Evolutionary conservation across 2,329 filamentous ascomycete genomes (phyloP).

Genomic region (Ploettnerulaceae sp.): DNA sequence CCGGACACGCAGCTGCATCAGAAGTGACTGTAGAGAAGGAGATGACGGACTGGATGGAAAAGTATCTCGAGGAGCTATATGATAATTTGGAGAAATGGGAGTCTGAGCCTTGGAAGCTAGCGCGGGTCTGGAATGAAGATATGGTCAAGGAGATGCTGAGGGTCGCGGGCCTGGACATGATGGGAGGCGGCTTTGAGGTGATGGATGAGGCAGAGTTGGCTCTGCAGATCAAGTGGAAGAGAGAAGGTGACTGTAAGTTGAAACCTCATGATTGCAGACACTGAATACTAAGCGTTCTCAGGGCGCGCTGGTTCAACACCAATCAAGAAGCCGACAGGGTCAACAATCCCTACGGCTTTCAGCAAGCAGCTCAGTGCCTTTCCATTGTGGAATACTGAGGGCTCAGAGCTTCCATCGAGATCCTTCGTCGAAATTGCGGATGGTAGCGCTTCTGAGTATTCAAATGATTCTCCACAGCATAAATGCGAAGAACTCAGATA

Average conservation of each 20-base stretch:
- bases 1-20: neutral
- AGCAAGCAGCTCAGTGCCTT: neutral
- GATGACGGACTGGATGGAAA: constrained; percentile 11
- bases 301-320: constrained; percentile 5
- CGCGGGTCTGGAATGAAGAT: constrained; percentile 36
- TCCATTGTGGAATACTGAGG: neutral
- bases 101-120: constrained; percentile 13
- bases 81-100: constrained; percentile 4
- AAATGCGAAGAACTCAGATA: neutral
- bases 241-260: constrained; percentile 25
- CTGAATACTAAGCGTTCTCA: neutral
- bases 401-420: neutral
- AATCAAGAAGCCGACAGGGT: neutral
- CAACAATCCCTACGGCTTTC: neutral
- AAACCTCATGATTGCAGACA: neutral
- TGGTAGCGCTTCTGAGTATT: neutral
- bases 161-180: constrained; percentile 46
- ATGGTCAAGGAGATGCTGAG: constrained; percentile 51
- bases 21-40: neutral
- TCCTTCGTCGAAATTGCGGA: neutral
- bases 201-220: constrained; percentile 50
- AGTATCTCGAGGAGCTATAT: constrained; percentile 9
- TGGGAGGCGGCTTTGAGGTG: constrained; percentile 42
- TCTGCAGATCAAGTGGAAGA: constrained; percentile 53
- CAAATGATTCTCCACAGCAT: neutral